A percentile compares a stretch with the other conserved stretches of the same genome.
Evolutionary conservation across 75 land plant species (phyloP).

Genomic region (Azolla pinnata): DNA sequence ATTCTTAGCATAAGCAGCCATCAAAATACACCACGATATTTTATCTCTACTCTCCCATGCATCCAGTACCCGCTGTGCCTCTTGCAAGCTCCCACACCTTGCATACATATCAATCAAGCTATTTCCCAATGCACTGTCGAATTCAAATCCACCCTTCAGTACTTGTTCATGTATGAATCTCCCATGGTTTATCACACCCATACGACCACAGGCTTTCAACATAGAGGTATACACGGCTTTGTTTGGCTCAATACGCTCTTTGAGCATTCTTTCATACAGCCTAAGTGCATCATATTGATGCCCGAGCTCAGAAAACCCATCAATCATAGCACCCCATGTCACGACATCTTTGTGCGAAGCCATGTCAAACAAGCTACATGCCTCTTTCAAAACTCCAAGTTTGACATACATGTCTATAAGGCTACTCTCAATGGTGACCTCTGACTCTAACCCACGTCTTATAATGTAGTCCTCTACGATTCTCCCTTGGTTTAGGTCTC

Average conservation of each 20-base stretch:
- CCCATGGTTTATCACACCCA: constrained; percentile 3
- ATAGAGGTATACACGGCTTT: background rate
- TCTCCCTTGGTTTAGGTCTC: constrained; percentile 7
- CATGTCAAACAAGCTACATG: constrained; percentile 9
- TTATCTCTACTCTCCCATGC: too few relatives aligned
- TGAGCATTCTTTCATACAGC: constrained; percentile 1
- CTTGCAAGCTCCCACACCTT: constrained; percentile 20
- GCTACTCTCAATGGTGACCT: constrained; percentile 1
- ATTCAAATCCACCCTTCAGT: constrained; percentile 6
- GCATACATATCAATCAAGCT: constrained; percentile 22
- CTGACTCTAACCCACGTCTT: constrained; percentile 5
- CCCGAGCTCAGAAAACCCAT: constrained; percentile 9
- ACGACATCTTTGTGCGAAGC: constrained; percentile 5
- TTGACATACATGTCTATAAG: constrained; percentile 24
- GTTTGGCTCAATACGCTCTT: constrained; percentile 3
- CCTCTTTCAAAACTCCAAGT: constrained; percentile 18
- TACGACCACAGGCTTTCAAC: constrained; percentile 7
- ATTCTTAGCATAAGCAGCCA: background rate
- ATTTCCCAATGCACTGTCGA: constrained; percentile 9
- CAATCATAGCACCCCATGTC: constrained; percentile 13
- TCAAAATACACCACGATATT: too few relatives aligned
- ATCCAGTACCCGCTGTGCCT: too few relatives aligned
- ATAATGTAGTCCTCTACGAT: constrained; percentile 3
- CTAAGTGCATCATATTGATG: background rate
- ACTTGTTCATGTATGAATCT: constrained; percentile 19